Evolutionary conservation across 2,329 filamentous ascomycete species (phyloP), one percentile per base, ranked within the genome.

Genomic region (Apiospora arundinis): DNA sequence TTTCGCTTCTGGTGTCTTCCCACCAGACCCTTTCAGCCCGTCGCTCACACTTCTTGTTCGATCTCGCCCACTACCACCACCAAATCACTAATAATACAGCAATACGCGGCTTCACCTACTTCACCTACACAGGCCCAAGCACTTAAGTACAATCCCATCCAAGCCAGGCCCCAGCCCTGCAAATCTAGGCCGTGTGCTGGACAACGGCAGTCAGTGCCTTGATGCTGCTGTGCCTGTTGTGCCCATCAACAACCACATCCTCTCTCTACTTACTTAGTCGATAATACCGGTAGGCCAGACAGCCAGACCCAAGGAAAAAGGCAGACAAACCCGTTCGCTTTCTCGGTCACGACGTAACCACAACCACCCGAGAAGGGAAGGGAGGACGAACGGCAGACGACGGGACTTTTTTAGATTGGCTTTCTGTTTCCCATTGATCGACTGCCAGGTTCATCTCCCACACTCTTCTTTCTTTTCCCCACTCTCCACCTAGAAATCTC

Each of bases 391-490:
- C 32, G 32, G 56, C 32, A 63, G 18, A 60, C 28, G 56, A 40
- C 18, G 32, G 56, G 56, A 63, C 32, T 63, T 63, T 63, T 37
- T 63, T 63, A 63, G 56, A 63, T 40, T 63, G 56, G 56, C n/a
- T 60, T 63, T 63, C 28, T 45, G 56, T 63, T 63, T 63, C 56
- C 56, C 56, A 63, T 63, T 63, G 56, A 63, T 63, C 56, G 56
- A n/a, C 56, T 63, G 32, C 56, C 56, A 63, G 56, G 56, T 63
- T 63, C 56, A 63, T 40, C 56, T 63, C 56, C 32, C 56, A 63
- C 32, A 18, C 56, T 40, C 56, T 63, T 63, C 56, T 7, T 40
- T 28, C 18, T 21, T 63, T 63, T 40, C 32, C 21, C 56, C 56
- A 40, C 56, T 63, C 52, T 37, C 56, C 32, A 63, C 56, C 56